These are phyloP conservation scores for Helenozyma baotianmanensis DNA, from an alignment of 805 yeast species.

Conservation along the genomic window DNA sequence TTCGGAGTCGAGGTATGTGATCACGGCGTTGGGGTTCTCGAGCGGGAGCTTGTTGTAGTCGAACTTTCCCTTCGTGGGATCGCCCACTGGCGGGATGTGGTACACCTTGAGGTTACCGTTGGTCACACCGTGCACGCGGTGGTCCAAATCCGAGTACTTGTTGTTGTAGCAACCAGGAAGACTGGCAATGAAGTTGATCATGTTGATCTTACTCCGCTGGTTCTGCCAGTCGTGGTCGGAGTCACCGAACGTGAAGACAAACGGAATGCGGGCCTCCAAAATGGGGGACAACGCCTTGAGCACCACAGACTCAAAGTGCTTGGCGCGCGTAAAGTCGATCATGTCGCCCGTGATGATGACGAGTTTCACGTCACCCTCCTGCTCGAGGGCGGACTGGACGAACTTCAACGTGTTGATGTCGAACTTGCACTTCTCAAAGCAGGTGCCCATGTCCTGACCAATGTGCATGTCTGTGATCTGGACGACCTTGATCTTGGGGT, in stretches of 20 bases:
- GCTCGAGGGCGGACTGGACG: constrained; percentile 19
- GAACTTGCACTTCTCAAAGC: constrained; percentile 20
- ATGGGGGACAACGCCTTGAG: constrained; percentile 32
- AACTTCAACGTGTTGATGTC: constrained; percentile 30
- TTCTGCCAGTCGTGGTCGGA: constrained; percentile 18
- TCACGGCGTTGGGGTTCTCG: constrained; percentile 17
- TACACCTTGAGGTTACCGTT: constrained; percentile 31
- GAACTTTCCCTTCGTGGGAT: constrained; percentile 1
- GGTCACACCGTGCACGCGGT: constrained; percentile 30
- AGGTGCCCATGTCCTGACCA: constrained; percentile 25
- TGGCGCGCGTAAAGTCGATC: constrained; percentile 24
- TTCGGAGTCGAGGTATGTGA: constrained; percentile 34
- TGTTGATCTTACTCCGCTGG: constrained; percentile 10
- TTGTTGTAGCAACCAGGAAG: constrained; percentile 36
- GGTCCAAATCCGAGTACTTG: constrained; percentile 9
- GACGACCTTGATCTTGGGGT: constrained; percentile 26
- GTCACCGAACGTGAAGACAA: constrained; percentile 38
- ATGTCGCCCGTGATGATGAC: constrained; percentile 40
- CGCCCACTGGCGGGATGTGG: constrained; percentile 5
- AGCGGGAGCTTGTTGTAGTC: constrained; percentile 7
- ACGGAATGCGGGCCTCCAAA: constrained; percentile 25
- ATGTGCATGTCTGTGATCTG: constrained; percentile 40
- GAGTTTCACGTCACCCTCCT: constrained; percentile 29
- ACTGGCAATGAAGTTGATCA: constrained; percentile 26
- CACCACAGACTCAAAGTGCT: constrained; percentile 26